Percentiles rank a stretch among this genome's conserved stretches.
These are phyloP conservation scores for Saururus chinensis DNA, from an alignment of 164 flowering plant species.

Conservation along the genomic window DNA sequence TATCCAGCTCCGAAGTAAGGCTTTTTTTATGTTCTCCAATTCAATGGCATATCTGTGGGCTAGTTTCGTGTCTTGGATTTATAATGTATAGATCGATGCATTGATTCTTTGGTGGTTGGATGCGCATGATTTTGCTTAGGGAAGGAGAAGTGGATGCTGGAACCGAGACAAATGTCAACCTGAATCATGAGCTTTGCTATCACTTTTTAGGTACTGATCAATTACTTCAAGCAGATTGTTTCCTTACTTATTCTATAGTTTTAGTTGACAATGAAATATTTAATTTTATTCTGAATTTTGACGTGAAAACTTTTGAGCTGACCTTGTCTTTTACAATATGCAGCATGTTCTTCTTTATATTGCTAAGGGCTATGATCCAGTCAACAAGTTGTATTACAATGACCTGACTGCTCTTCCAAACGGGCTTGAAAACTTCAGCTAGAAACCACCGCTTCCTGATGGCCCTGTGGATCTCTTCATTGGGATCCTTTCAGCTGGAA, in stretches of 20 bases:
- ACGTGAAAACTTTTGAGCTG: background rate
- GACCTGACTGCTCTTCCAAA: slow-evolving; percentile 57
- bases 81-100: too few relatives aligned
- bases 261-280: too few relatives aligned
- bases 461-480: too few relatives aligned
- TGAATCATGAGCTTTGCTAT: slow-evolving; percentile 74
- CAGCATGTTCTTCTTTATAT: slow-evolving; percentile 74
- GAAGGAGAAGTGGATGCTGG: slow-evolving; percentile 84
- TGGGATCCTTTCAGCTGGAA: too few relatives aligned
- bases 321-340: slow-evolving; percentile 3
- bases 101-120: too few relatives aligned
- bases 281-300: too few relatives aligned
- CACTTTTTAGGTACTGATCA: slow-evolving; percentile 88
- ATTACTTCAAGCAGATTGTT: too few relatives aligned
- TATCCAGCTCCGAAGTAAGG: slow-evolving; percentile 81
- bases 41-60: background rate
- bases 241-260: background rate
- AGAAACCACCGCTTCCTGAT: too few relatives aligned
- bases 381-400: slow-evolving; percentile 85
- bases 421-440: slow-evolving; percentile 76
- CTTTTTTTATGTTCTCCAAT: background rate
- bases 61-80: too few relatives aligned
- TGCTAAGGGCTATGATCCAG: slow-evolving; percentile 66
- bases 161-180: slow-evolving; percentile 77
- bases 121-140: slow-evolving; percentile 18